Percentiles rank a stretch among this genome's conserved stretches.
phyloP scores from a whole-genome alignment of 352 stramenopile species.

The Aphanomyces stellatus region DNA sequence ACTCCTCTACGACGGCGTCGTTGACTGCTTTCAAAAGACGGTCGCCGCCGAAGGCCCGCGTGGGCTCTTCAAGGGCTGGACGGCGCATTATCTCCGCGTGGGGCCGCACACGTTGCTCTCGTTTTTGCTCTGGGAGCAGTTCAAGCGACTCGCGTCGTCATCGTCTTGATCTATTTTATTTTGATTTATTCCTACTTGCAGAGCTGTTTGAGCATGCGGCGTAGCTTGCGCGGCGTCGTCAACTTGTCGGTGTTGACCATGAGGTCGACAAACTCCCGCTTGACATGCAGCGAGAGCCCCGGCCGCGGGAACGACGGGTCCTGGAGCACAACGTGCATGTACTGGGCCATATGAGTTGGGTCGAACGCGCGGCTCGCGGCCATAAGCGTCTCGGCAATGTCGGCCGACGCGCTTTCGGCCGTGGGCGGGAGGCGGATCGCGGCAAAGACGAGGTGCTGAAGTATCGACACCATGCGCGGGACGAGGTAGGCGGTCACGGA shows the following conservation, averaged over 20 bases:
- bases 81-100: slow-evolving; percentile 79
- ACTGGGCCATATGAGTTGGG: neutral
- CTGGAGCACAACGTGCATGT: neutral
- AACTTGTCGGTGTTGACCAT: neutral
- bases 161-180: neutral
- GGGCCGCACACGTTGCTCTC: slow-evolving; percentile 79
- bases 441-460: neutral
- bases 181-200: neutral
- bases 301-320: neutral
- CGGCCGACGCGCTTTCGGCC: neutral
- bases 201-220: slow-evolving; percentile 4
- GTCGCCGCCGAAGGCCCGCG: slow-evolving; percentile 50
- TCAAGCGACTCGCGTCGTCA: slow-evolving; percentile 55
- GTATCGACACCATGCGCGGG: neutral
- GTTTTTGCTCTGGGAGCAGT: slow-evolving; percentile 80
- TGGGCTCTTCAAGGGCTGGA: slow-evolving; percentile 83
- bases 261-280: neutral
- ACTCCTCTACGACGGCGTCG: slow-evolving; percentile 56
- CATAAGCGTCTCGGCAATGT: neutral
- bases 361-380: neutral
- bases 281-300: neutral
- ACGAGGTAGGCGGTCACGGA: neutral
- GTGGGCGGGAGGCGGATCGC: neutral
- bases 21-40: slow-evolving; percentile 73
- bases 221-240: neutral